Base-by-base conservation (phyloP, 768 basidiomycete genomes). In the Megacollybia marginata region DNA sequence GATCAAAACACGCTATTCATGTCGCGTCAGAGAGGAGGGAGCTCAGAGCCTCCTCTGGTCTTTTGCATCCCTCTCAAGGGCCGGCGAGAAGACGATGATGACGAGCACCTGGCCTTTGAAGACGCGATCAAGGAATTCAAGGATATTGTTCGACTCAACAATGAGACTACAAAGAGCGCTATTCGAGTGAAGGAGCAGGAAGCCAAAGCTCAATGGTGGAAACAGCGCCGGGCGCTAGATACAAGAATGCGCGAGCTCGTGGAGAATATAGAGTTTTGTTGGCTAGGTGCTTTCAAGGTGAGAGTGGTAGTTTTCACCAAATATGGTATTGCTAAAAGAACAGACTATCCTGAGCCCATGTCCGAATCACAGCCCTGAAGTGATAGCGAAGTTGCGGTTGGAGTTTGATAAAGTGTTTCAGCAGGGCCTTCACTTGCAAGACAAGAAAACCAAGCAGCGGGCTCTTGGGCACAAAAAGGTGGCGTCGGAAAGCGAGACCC, bases 231-330 rank as follows among this genome's bases (percentile, higher is more conserved):
- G 19, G 77, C 74, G 18, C 73, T 98, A n/a, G 93, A 98, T 59
- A 71, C 70, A 44, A 76, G 92, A 19, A 62, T 99, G 59, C 72
- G 79, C 50, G 79, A 80, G 31, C 65, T 99, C 6, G 63, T 96
- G 33, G 80, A 81, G 54, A 91, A 85, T 54, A 83, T 99, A 42
- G 96, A 98, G 62, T 93, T 89, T 57, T 92, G 88, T 60, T 98
- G 96, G 96, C 73, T 99, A 2, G 95, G 96, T 1, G 92, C 87
- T 18, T 97, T 96, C 79, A 98, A 97, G 82, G 94, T 93, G 9
- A 50, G 13, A 33, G 33, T 31, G 46, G 31, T 12, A 5, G 7
- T 20, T 52, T 34, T 48, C 35, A 33, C 50, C 46, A 40, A 45
- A 42, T 43, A 34, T 35, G 49, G 12, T 44, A 15, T 31, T 16